phyloP scores from a whole-genome alignment of 805 yeast genomes.

The Suhomyces kilbournensis region DNA sequence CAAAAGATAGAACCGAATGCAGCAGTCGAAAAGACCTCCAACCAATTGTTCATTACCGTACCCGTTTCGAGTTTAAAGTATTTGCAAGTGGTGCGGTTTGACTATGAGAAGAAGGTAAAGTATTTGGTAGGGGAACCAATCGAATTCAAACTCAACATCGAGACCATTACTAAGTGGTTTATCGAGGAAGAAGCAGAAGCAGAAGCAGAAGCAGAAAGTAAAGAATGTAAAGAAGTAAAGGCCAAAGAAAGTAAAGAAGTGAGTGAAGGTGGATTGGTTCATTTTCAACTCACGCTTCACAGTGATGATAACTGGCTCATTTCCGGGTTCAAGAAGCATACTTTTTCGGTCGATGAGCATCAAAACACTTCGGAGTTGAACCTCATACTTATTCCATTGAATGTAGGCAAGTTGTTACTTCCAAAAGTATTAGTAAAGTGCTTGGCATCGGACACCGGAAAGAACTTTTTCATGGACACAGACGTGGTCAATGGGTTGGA shows the following conservation, averaged over 20 bases:
- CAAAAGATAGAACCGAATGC: not conserved
- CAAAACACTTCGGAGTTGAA: conserved; percentile 20
- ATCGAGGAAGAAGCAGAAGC: conserved; percentile 10
- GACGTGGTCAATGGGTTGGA: conserved; percentile 69
- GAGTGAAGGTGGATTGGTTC: not conserved
- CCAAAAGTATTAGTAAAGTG: conserved; percentile 55
- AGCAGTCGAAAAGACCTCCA: not conserved
- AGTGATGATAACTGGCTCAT: conserved; percentile 76
- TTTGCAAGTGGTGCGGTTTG: conserved; percentile 55
- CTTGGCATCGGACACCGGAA: conserved; percentile 19
- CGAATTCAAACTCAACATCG: conserved; percentile 39
- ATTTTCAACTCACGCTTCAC: conserved; percentile 46
- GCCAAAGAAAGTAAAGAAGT: not conserved
- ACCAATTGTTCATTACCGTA: conserved; percentile 50
- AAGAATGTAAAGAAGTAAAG: not conserved
- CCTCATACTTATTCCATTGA: conserved; percentile 66
- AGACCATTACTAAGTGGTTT: conserved; percentile 47
- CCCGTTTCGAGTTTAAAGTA: conserved; percentile 59
- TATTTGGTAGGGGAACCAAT: conserved; percentile 66
- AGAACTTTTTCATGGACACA: conserved; percentile 49
- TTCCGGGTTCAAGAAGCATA: conserved; percentile 63
- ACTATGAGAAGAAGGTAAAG: conserved; percentile 38
- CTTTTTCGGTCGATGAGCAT: conserved; percentile 35
- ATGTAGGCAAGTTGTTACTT: conserved; percentile 65
- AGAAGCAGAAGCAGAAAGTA: too few relatives aligned